Evolutionary conservation across 2,329 filamentous ascomycete species (phyloP).

Genomic region (Fusarium sp.): DNA sequence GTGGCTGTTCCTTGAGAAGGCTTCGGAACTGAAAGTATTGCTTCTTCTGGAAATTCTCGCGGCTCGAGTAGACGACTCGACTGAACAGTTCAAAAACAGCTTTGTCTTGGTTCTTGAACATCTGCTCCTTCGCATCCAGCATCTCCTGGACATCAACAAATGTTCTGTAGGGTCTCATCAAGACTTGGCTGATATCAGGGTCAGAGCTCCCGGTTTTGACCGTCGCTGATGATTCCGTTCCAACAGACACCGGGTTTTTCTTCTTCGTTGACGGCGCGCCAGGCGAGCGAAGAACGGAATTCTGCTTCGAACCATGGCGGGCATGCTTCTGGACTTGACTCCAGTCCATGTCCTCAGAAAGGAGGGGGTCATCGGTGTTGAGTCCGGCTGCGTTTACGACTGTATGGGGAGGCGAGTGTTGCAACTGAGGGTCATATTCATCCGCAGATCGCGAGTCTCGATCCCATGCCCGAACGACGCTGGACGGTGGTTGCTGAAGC

Average conservation of each 20-base stretch:
- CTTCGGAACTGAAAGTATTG: conserved; percentile 75
- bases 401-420: conserved; percentile 47
- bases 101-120: conserved; percentile 48
- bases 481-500: conserved; percentile 43
- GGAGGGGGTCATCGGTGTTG: conserved; percentile 12
- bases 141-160: conserved; percentile 75
- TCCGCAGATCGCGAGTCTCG: conserved; percentile 48
- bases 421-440: conserved; percentile 52
- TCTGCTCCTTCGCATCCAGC: conserved; percentile 56
- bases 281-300: background rate
- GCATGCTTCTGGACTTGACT: conserved; percentile 42
- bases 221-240: conserved; percentile 8
- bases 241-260: background rate
- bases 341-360: conserved; percentile 58
- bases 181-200: conserved; percentile 2
- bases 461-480: conserved; percentile 48
- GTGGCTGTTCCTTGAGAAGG: conserved; percentile 68
- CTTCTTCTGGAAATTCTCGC: conserved; percentile 60
- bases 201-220: conserved; percentile 1
- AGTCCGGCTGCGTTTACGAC: background rate
- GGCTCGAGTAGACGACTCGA: conserved; percentile 66
- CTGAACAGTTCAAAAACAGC: conserved; percentile 73
- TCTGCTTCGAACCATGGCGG: conserved; percentile 3
- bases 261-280: background rate
- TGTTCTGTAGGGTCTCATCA: conserved; percentile 49